Evolutionary conservation across 495 filamentous ascomycete genomes (phyloP), one percentile per base, ranked within the genome.

Genomic region (Margaritispora aquatica): DNA sequence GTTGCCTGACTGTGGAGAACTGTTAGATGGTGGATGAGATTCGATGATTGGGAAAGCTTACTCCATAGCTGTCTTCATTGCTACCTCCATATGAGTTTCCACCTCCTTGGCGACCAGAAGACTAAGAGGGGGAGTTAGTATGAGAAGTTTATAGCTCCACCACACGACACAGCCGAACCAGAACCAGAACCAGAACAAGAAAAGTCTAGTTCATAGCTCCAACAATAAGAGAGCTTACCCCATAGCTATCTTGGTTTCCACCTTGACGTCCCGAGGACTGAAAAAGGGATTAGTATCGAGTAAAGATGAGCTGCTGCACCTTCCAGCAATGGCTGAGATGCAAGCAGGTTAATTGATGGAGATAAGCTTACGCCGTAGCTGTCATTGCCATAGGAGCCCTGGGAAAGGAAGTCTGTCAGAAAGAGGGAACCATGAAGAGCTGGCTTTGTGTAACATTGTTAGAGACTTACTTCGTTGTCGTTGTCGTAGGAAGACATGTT

Each of bases 401-500:
- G 34, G 51, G 29, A 51, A 44, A 59, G 34, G 61, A 62, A 58
- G 31, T 57, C 49, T 59, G 51, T 57, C 21, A 60, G 55, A 57
- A 24, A n/a, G 38, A 36, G 31, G 50, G 49, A 55, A 62, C 53
- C 38, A 66, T 62, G 58, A 59, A 59, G 54, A 65, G 57, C 49
- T 60, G 62, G 57, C 22, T 60, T 51, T 47, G 10, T 56, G 36
- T 46, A 15, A n/a, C n/a, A n/a, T n/a, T 26, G 29, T 57, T 46
- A 26, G 47, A 7, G n/a, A 60, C 61, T 62, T 56, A 67, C 65
- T 10, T 21, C 36, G 56, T 62, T 54, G 41, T 64, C 57, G 55
- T 67, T 59, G 62, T 63, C 59, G 64, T 68, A 68, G 62, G 59
- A 64, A 59, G 62, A 68, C 65, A 68, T 67, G 59, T 55, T 64